These are phyloP conservation scores for Powellomyces hirtus DNA, from an alignment of 192 early-diverging fungal species.

Conservation along the genomic window DNA sequence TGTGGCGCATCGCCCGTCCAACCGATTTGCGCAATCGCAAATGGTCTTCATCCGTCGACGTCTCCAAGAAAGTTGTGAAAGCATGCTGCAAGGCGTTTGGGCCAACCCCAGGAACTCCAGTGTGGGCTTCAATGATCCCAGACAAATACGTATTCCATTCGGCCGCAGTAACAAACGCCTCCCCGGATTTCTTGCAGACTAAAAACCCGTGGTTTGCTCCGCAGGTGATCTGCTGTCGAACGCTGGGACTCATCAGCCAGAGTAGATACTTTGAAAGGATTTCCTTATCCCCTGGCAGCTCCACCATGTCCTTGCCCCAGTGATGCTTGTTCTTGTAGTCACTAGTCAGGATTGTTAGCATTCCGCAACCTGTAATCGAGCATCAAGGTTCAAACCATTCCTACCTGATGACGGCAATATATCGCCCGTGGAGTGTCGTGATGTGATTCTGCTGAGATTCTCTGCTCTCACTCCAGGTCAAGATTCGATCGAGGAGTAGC, in stretches of 20 bases:
- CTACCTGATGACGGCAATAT: constrained; percentile 14
- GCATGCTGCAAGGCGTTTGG: constrained; percentile 7
- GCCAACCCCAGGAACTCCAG: background rate
- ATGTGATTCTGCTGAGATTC: constrained; percentile 11
- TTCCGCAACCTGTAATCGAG: background rate
- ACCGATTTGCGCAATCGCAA: background rate
- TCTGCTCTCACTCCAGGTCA: background rate
- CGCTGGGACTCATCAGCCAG: constrained; percentile 6
- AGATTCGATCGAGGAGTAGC: constrained; percentile 5
- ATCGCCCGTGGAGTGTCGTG: background rate
- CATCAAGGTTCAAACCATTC: background rate
- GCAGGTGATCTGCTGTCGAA: background rate
- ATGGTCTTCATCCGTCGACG: constrained; percentile 3
- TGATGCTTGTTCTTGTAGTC: constrained; percentile 3
- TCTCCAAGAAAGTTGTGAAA: constrained; percentile 8
- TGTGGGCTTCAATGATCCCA: constrained; percentile 4
- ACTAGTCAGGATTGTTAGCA: background rate
- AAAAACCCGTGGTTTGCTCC: constrained; percentile 5
- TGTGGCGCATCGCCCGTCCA: constrained; percentile 13
- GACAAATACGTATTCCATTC: constrained; percentile 9
- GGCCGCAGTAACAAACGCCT: background rate
- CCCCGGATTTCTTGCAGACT: constrained; percentile 9
- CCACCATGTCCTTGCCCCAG: background rate
- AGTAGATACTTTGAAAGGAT: constrained; percentile 8
- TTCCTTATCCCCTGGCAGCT: constrained; percentile 10